These are phyloP conservation scores for Penicillium italicum DNA, from an alignment of 2,329 filamentous ascomycete species.

Conservation along the genomic window DNA sequence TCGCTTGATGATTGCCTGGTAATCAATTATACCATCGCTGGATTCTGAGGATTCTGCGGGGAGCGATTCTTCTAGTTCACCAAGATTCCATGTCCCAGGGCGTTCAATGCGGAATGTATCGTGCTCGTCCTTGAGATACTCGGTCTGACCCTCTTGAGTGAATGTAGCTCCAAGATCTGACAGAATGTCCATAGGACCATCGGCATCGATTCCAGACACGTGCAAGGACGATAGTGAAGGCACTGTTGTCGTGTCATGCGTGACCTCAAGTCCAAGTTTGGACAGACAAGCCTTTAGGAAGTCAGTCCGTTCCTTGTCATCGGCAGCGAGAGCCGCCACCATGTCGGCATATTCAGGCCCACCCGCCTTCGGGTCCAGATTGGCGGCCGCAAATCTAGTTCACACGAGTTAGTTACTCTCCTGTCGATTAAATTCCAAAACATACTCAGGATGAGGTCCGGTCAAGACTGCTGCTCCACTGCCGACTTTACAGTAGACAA, in stretches of 20 bases:
- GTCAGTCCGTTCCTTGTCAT: slow-evolving; percentile 64
- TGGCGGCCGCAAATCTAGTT: slow-evolving; percentile 73
- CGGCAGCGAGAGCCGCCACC: slow-evolving; percentile 62
- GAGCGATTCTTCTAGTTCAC: slow-evolving; percentile 54
- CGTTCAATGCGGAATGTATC: slow-evolving; percentile 79
- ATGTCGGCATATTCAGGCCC: slow-evolving; percentile 67
- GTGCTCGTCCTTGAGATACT: slow-evolving; percentile 73
- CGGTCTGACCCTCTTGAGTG: slow-evolving; percentile 60
- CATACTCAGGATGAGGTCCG: slow-evolving; percentile 88
- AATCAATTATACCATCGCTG: slow-evolving; percentile 65
- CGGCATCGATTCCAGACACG: slow-evolving; percentile 65
- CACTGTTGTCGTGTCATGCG: slow-evolving; percentile 63
- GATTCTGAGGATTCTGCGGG: slow-evolving; percentile 29
- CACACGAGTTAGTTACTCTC: slow-evolving; percentile 16
- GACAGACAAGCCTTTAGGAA: slow-evolving; percentile 77
- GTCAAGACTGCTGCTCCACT: slow-evolving; percentile 76
- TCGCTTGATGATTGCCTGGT: slow-evolving; percentile 67
- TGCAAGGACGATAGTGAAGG: slow-evolving; percentile 80
- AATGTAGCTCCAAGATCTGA: slow-evolving; percentile 64
- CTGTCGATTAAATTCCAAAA: slow-evolving; percentile 14
- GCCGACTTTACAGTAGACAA: slow-evolving; percentile 79
- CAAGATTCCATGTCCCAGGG: slow-evolving; percentile 58
- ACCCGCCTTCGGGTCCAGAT: slow-evolving; percentile 65
- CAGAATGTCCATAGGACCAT: slow-evolving; percentile 65
- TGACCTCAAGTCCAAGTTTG: slow-evolving; percentile 79